Evolutionary conservation across 306 rosid genomes (phyloP), one percentile per base, ranked within the genome.

Genomic region (Hippophae gyantsensis): DNA sequence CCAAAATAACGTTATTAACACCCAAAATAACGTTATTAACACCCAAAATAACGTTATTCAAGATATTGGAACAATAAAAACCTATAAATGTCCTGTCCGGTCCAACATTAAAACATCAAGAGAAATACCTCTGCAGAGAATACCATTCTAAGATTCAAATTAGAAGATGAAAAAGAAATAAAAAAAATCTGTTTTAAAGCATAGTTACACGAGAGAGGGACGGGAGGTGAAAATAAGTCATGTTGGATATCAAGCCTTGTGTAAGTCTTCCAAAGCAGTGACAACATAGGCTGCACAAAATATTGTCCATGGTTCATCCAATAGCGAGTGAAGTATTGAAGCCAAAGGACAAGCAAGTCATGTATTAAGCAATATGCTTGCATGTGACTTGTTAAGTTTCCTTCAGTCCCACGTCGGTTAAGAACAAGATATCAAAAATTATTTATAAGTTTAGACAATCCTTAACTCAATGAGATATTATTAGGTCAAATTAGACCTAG

Each of bases 101-200:
- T 88, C 85, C 77, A 92, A 75, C 87, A 84, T 80, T 81, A 92
- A 64, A 75, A 81, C 81, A 75, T 86, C 94, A 59, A 79, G 90
- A 56, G 95, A 92, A 62, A 92, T 86, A 8, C 99, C 99, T 86
- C 99, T 73, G 82, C 81, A 88, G 72, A 92, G 95, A 75, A 92
- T 76, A 73, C 81, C 89, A 68, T 80, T 81, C 99, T 92, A 84
- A 77, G 78, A 83, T 63, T 68, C 81, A 70, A 87, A 82, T 48
- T 54, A 51, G 66, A 71, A 68, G 52, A 13, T n/a, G 5, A 11
- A 68, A 54, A 18, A 7, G 23, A 32, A 2, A 50, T 62, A 54
- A 64, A 54, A 56, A 62, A 60, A 32, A 32, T 2, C 38, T 32
- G 38, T 4, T 32, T 43, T 9, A 42, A 44, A 53, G 60, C 47